phyloP scores from a whole-genome alignment of 1,284 basidiomycete species.

The Anthracocystis panici-leucophaei region DNA sequence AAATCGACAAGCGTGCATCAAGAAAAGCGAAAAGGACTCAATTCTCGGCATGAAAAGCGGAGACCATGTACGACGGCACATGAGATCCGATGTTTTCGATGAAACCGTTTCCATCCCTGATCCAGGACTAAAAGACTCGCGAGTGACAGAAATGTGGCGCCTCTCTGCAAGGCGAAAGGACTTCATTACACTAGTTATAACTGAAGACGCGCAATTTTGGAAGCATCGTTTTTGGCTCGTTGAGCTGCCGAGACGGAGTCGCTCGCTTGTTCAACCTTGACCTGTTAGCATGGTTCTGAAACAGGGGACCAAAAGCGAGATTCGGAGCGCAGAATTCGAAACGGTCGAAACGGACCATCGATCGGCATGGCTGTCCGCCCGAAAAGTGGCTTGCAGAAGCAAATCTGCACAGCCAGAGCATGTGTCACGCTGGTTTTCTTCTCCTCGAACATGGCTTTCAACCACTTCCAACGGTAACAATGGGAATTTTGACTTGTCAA shows the following conservation, averaged over 20 bases:
- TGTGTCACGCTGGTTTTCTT: not conserved
- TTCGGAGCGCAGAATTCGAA: not conserved
- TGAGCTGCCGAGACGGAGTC: not conserved
- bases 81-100: constrained; percentile 5
- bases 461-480: constrained; percentile 6
- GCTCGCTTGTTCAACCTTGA: not conserved
- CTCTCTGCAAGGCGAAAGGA: too few relatives aligned
- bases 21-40: not conserved
- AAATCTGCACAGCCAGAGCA: not conserved
- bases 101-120: too few relatives aligned
- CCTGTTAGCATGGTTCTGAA: not conserved
- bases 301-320: not conserved
- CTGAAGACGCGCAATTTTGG: too few relatives aligned
- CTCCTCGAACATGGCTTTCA: too few relatives aligned
- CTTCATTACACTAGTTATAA: too few relatives aligned
- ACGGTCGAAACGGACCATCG: constrained; percentile 1
- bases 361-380: not conserved
- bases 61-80: constrained; percentile 1
- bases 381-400: not conserved
- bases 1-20: too few relatives aligned
- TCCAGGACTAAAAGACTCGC: too few relatives aligned
- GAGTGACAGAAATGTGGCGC: too few relatives aligned
- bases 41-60: constrained; percentile 5
- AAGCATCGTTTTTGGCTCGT: not conserved
- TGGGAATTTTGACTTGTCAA: not conserved